These are phyloP conservation scores for Podila verticillata DNA, from an alignment of 192 early-diverging fungal genomes.

Conservation along the genomic window DNA sequence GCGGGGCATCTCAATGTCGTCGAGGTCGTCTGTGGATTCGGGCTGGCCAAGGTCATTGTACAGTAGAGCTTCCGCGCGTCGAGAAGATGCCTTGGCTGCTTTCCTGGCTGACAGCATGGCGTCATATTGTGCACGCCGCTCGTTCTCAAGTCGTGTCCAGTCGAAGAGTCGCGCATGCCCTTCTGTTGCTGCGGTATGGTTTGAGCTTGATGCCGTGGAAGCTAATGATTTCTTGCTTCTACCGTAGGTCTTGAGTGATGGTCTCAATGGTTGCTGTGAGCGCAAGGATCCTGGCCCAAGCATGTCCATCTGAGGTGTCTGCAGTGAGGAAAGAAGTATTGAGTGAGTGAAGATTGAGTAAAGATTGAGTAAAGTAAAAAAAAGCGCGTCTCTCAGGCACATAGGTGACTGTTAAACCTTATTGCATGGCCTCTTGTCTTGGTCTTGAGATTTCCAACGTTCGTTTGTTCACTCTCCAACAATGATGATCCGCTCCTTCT, in stretches of 20 bases:
- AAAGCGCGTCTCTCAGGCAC: too few relatives aligned
- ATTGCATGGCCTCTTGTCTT: too few relatives aligned
- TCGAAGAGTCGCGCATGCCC: constrained; percentile 8
- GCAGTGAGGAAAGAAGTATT: background rate
- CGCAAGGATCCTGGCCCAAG: constrained; percentile 40
- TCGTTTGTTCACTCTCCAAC: background rate
- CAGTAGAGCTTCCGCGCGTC: background rate
- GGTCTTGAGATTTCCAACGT: too few relatives aligned
- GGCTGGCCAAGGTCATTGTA: background rate
- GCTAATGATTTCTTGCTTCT: constrained; percentile 3
- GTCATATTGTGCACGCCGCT: constrained; percentile 12
- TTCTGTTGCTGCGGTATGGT: background rate
- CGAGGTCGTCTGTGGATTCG: background rate
- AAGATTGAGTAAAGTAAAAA: background rate
- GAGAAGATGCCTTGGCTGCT: background rate
- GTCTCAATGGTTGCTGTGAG: constrained; percentile 20
- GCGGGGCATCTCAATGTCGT: background rate
- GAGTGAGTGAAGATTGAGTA: background rate
- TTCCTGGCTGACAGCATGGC: background rate
- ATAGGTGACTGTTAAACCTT: too few relatives aligned
- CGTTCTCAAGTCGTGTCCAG: constrained; percentile 33
- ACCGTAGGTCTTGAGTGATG: constrained; percentile 38
- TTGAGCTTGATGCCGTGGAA: background rate
- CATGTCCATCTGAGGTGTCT: constrained; percentile 18
- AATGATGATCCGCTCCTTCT: background rate